Conservation (phyloP, 371 early-diverging fungal species). For the Lichtheimia hyalospora region DNA sequence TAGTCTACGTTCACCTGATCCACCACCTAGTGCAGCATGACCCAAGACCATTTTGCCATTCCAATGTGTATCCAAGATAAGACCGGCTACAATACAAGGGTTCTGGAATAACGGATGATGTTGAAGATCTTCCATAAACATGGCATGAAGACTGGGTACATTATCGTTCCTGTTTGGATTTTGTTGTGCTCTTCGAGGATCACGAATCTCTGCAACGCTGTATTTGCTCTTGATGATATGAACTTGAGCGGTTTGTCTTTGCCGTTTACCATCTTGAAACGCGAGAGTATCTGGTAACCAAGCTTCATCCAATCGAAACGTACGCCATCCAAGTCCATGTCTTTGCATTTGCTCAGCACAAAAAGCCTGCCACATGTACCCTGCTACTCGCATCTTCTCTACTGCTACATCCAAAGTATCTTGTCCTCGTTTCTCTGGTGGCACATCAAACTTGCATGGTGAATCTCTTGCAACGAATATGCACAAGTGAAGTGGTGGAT, state of each 20-base stretch:
- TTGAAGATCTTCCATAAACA: conserved; percentile 48
- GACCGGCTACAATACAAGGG: conserved; percentile 47
- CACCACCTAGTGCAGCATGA: conserved; percentile 72
- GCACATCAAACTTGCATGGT: conserved; percentile 57
- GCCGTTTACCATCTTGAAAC: conserved; percentile 24
- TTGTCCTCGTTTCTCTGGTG: conserved; percentile 48
- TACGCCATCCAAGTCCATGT: conserved; percentile 55
- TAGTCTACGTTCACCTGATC: conserved; percentile 37
- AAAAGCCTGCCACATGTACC: conserved; percentile 77
- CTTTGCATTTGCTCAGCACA: conserved; percentile 70
- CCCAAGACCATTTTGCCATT: conserved; percentile 55
- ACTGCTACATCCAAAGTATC: conserved; percentile 51
- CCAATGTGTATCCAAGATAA: conserved; percentile 63
- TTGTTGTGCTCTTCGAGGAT: conserved; percentile 61
- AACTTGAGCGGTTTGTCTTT: conserved; percentile 57
- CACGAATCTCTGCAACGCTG: conserved; percentile 56
- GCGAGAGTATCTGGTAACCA: conserved; percentile 54
- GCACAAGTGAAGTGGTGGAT: conserved; percentile 57
- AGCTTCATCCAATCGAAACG: conserved; percentile 65
- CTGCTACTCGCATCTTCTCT: conserved; percentile 60
- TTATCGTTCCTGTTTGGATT: conserved; percentile 31
- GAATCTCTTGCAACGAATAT: conserved; percentile 64
- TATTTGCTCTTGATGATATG: conserved; percentile 52
- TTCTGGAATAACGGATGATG: conserved; percentile 40
- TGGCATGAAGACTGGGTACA: conserved; percentile 40